A percentile compares a stretch with the other conserved stretches of the same genome.
These are phyloP conservation scores for Mortierella sp. DNA, from an alignment of 371 early-diverging fungal species.

Conservation along the genomic window DNA sequence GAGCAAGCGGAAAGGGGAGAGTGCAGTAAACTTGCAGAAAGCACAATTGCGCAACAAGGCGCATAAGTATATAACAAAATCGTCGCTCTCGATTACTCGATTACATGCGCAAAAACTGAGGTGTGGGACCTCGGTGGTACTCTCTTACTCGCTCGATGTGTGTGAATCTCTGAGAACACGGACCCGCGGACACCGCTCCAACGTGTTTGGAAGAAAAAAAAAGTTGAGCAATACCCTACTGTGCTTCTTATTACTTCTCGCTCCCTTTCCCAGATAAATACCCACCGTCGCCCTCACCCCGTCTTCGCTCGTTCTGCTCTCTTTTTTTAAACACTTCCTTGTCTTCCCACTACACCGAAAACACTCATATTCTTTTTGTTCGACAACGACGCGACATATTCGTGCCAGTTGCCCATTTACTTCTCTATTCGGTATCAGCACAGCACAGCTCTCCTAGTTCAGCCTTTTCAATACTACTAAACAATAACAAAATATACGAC, in stretches of 20 bases:
- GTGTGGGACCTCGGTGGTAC: neutral
- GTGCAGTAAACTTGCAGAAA: no score
- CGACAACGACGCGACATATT: no score
- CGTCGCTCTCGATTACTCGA: no score
- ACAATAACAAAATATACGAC: constrained; percentile 1
- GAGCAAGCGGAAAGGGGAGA: no score
- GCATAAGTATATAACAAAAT: no score
- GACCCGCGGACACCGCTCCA: no score
- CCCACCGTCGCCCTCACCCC: neutral
- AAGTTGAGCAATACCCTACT: neutral
- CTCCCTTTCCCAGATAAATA: neutral
- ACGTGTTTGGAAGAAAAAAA: no score
- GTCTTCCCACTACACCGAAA: no score
- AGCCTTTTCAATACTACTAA: neutral
- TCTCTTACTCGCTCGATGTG: neutral
- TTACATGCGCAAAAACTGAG: no score
- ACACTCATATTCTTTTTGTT: neutral
- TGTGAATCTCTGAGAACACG: neutral
- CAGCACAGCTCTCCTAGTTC: neutral
- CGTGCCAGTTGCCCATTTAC: no score
- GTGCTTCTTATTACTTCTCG: neutral
- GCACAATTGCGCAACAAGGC: no score
- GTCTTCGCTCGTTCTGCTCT: neutral
- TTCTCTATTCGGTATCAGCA: neutral
- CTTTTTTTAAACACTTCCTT: neutral